Percentiles rank a stretch among this genome's conserved stretches.
phyloP scores from a whole-genome alignment of 345 rosid species.

The Citrus medica region DNA sequence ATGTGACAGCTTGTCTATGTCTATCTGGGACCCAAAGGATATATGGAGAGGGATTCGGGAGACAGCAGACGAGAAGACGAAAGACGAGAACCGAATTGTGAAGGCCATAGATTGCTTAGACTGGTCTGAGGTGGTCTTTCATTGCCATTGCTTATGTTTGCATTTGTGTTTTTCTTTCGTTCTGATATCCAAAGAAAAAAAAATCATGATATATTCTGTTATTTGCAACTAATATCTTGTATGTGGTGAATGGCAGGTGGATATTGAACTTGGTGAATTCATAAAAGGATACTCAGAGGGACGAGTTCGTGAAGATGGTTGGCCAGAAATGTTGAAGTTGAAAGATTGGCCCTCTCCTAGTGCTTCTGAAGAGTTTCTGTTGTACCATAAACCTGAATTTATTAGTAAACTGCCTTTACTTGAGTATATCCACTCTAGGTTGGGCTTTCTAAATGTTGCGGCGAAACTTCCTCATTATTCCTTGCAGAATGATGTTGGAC shows the following conservation, averaged over 20 bases:
- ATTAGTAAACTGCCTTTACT: constrained; percentile 85
- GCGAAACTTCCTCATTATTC: constrained; percentile 96
- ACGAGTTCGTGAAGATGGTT: constrained; percentile 42
- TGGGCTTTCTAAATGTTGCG: constrained; percentile 94
- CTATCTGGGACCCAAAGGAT: constrained; percentile 80
- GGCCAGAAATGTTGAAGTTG: constrained; percentile 59
- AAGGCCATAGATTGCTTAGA: constrained; percentile 74
- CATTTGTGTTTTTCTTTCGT: constrained; percentile 5
- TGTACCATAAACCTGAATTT: constrained; percentile 85
- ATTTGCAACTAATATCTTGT: constrained; percentile 8
- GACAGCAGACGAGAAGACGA: constrained; percentile 61
- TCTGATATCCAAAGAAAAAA: neutral
- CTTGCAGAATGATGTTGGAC: constrained; percentile 90
- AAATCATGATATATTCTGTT: neutral
- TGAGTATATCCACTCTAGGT: constrained; percentile 87
- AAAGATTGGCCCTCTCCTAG: constrained; percentile 97
- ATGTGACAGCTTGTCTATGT: constrained; percentile 54
- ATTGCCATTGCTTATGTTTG: constrained; percentile 15
- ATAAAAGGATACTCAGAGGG: constrained; percentile 71
- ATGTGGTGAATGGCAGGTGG: constrained; percentile 48
- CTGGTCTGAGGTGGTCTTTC: constrained; percentile 64
- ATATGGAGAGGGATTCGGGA: constrained; percentile 78
- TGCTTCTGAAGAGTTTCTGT: constrained; percentile 87
- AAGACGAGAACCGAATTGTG: constrained; percentile 59
- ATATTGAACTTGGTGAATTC: constrained; percentile 69